Evolutionary conservation across 2,329 filamentous ascomycete species (phyloP).

Genomic region (Hymenoscyphus infarciens): DNA sequence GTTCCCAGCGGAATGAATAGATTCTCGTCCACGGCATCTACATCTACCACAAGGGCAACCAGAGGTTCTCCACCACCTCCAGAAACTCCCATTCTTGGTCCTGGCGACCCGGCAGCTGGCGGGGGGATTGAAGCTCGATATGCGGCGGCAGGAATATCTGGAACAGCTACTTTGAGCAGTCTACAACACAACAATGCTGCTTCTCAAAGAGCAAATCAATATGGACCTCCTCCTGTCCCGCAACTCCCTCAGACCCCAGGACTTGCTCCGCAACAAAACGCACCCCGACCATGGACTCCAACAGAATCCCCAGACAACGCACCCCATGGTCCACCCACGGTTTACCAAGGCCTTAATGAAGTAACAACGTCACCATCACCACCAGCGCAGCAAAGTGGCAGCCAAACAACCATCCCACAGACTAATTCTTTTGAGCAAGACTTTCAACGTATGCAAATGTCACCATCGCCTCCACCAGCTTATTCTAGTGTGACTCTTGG

Average conservation of each 20-base stretch:
- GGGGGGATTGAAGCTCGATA: slow-evolving; percentile 89
- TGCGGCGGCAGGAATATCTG: slow-evolving; percentile 86
- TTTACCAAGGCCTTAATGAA: slow-evolving; percentile 82
- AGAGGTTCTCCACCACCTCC: slow-evolving; percentile 92
- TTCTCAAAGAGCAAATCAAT: slow-evolving; percentile 76
- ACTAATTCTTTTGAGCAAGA: slow-evolving; percentile 79
- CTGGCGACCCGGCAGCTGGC: slow-evolving; percentile 65
- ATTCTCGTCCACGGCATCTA: slow-evolving; percentile 80
- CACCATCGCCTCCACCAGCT: slow-evolving; percentile 86
- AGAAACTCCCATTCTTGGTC: slow-evolving; percentile 80
- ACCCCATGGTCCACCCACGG: slow-evolving; percentile 83
- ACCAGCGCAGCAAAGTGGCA: slow-evolving; percentile 36
- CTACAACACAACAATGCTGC: slow-evolving; percentile 76
- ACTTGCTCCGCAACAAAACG: slow-evolving; percentile 33
- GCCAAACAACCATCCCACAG: slow-evolving; percentile 51
- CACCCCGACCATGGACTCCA: slow-evolving; percentile 82
- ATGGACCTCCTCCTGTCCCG: slow-evolving; percentile 50
- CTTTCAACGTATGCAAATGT: slow-evolving; percentile 75
- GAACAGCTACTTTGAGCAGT: slow-evolving; percentile 75
- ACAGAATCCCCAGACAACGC: slow-evolving; percentile 85
- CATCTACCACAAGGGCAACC: slow-evolving; percentile 85
- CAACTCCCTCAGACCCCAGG: slow-evolving; percentile 35
- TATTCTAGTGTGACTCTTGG: slow-evolving; percentile 73
- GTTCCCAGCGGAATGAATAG: slow-evolving; percentile 51
- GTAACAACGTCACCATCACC: slow-evolving; percentile 46